These are phyloP conservation scores for Aureobasidium melanogenum DNA, from an alignment of 2,329 filamentous ascomycete species.

Conservation along the genomic window DNA sequence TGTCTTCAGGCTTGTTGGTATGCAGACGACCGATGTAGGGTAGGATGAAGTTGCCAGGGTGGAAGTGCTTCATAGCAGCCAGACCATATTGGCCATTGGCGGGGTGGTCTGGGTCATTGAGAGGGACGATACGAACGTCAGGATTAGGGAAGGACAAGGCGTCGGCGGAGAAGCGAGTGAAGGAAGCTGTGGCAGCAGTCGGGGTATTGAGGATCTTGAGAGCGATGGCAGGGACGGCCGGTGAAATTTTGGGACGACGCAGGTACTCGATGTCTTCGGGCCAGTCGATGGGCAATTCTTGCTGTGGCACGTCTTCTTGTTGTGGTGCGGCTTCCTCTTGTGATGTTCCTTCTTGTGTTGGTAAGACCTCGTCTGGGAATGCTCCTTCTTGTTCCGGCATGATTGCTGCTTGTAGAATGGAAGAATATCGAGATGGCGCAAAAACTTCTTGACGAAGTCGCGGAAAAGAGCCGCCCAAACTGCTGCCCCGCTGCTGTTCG, in stretches of 20 bases:
- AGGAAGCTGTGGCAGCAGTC: constrained; percentile 18
- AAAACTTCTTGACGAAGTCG: background rate
- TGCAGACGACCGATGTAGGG: constrained; percentile 43
- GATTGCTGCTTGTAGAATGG: background rate
- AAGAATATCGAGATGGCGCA: background rate
- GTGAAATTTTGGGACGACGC: constrained; percentile 24
- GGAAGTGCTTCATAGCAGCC: constrained; percentile 36
- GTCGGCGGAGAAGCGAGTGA: constrained; percentile 17
- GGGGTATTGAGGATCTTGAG: constrained; percentile 21
- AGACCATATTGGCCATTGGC: constrained; percentile 41
- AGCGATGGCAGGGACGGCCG: constrained; percentile 18
- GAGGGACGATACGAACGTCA: constrained; percentile 34
- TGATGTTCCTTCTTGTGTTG: background rate
- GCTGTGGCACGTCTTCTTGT: background rate
- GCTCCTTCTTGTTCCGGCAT: background rate
- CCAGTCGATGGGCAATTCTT: constrained; percentile 20
- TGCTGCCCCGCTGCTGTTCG: background rate
- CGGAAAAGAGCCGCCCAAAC: background rate
- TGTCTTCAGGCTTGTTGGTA: constrained; percentile 33
- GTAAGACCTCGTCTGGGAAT: background rate
- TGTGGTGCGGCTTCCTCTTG: background rate
- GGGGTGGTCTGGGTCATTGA: constrained; percentile 35
- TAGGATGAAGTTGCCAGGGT: constrained; percentile 39
- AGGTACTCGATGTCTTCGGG: constrained; percentile 24
- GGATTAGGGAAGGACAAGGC: constrained; percentile 24